Evolutionary conservation across 805 yeast species (phyloP), one percentile per base, ranked within the genome.

Genomic region (Candida succiphila): DNA sequence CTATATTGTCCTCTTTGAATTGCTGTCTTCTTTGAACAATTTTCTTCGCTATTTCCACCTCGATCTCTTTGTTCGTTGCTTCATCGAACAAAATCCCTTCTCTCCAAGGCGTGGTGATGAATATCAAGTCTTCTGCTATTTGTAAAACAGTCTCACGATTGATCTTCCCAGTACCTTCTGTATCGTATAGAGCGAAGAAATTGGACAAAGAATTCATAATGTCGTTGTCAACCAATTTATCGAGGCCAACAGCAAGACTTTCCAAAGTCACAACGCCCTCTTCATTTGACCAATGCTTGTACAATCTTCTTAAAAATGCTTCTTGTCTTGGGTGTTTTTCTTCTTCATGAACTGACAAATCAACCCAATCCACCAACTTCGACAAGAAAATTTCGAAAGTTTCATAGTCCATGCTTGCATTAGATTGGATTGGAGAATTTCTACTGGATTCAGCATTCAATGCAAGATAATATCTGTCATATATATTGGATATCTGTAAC

Each of bases 121-220:
- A 80, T 10, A 89, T 60, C 26, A 89, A 58, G 30, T 89, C 97
- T 51, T 92, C 98, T 0, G 96, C 86, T 37, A 88, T 69, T 40
- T 77, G 78, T 29, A 92, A 61, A 4, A 92, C 83, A 0, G 82
- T 82, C 40, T 85, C 95, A 32, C 87, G 65, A 38, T 76, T 79
- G 28, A 92, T 70, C 37, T 63, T 69, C 0, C 82, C 86, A 21
- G 63, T 67, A 1, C 63, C 60, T 7, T 70, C 68, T 10, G 61
- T 60, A 51, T 82, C 92, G 50, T 83, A 92, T 7, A 89, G 60
- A 15, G 72, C 71, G 45, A 86, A 87, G 50, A 87, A 87, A 44
- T 79, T 78, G 21, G 89, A 74, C 46, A 89, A 75, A 6, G 80
- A 60, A 30, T 75, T 76, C 80, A 89, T 75, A 36, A 92, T 64